Evolutionary conservation across 176 grass and related monocot species (phyloP), one percentile per base, ranked within the genome.

Genomic region (Zea luxurians): DNA sequence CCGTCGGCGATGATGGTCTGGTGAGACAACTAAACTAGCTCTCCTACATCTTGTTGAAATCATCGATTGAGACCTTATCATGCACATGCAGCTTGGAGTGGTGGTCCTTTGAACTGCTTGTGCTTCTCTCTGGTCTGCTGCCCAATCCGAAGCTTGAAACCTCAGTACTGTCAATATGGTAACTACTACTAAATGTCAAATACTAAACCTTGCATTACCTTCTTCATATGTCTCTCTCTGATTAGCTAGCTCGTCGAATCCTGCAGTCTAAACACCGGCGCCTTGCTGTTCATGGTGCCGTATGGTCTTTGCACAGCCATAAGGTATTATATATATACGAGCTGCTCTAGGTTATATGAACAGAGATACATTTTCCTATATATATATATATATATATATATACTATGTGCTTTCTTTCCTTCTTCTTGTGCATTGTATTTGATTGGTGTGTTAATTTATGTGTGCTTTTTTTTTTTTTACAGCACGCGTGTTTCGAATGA

Each of bases 401-500:
- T 16, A 17, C 0, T 8, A 7, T 20, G 17, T 20, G 1, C 40
- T 44, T 9, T 10, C 2, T 36, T 44, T 38, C 27, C 27, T 27
- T 27, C 27, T 27, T 27, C 27, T 0, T 27, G 27, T 27, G 27
- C 27, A 27, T 18, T 60, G 18, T 9, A 34, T 4, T 5, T 48
- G 46, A 4, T n/a, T 18, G 53, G 20, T 21, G 35, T 61, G 27
- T 27, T 27, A 27, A 65, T 41, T 78, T 10, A 40, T 78, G 6
- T 64, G 10, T 50, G 0, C 5, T 13, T 37, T 36, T 21, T 5
- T 37, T 7, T 1, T 7, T 34, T 65, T 12, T 55, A n/a, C 54
- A 74, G 71, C 71, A 75, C 75, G 52, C 43, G 75, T 38, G 75
- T 78, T 48, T 78, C 75, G 6, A 78, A 78, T 50, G 54, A 75